Evolutionary conservation across 208 protist species (phyloP).

Genomic region (Wallacemonas sp.): DNA sequence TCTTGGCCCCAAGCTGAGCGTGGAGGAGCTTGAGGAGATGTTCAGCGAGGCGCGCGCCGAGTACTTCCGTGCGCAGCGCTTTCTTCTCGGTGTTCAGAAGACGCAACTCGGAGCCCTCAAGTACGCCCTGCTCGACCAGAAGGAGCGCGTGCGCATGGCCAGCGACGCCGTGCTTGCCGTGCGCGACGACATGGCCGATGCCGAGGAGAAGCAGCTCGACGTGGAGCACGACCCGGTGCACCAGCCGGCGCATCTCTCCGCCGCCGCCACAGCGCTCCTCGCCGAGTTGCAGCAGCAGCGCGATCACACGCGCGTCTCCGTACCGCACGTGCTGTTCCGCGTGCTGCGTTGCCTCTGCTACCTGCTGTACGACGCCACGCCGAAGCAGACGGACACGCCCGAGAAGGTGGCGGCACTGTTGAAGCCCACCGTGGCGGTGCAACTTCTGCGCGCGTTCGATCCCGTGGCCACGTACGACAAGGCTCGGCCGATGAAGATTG

Average conservation of each 20-base stretch:
- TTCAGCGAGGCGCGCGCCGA: constrained; percentile 48
- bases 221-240: constrained; percentile 29
- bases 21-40: constrained; percentile 30
- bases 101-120: constrained; percentile 60
- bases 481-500: constrained; percentile 45
- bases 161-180: constrained; percentile 45
- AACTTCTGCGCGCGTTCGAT: constrained; percentile 79
- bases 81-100: constrained; percentile 71
- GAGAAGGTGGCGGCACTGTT: constrained; percentile 76
- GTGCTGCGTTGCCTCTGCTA: constrained; percentile 80
- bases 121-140: constrained; percentile 42
- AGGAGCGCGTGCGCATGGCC: constrained; percentile 51
- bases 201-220: constrained; percentile 29
- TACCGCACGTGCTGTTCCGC: constrained; percentile 62
- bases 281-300: constrained; percentile 34
- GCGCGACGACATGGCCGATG: constrained; percentile 25
- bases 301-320: constrained; percentile 50
- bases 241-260: constrained; percentile 28
- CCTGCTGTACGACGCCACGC: constrained; percentile 68
- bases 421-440: constrained; percentile 78
- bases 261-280: constrained; percentile 37
- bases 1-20: constrained; percentile 6
- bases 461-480: constrained; percentile 70
- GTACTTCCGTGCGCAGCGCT: constrained; percentile 77
- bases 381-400: constrained; percentile 60